Evolutionary conservation across 2,329 filamentous ascomycete genomes (phyloP).

Genomic region (Nigrospora sphaerica): DNA sequence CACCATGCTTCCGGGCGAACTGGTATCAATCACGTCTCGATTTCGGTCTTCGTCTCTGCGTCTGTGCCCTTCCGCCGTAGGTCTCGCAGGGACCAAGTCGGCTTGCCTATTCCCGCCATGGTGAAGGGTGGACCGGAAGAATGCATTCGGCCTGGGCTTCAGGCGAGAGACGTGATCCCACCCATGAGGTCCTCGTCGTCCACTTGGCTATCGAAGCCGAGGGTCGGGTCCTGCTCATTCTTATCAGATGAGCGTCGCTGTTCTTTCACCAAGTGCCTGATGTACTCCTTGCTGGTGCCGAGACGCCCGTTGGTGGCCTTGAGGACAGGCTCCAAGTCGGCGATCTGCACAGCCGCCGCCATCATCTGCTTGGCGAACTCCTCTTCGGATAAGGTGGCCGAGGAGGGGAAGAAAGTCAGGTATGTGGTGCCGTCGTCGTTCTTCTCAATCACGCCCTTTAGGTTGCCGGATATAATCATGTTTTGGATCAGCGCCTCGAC

Average conservation of each 20-base stretch:
- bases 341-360: slow-evolving; percentile 31
- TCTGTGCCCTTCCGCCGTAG: too few species aligned
- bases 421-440: slow-evolving; percentile 36
- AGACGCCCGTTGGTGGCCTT: slow-evolving; percentile 47
- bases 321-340: slow-evolving; percentile 38
- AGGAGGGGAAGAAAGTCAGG: slow-evolving; percentile 41
- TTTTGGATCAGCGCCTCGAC: slow-evolving; percentile 38
- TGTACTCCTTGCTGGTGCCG: slow-evolving; percentile 48
- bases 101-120: too few species aligned
- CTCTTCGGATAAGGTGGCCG: slow-evolving; percentile 37
- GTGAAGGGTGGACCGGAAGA: too few species aligned
- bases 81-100: too few species aligned
- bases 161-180: slow-evolving; percentile 18
- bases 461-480: slow-evolving; percentile 49
- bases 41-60: too few species aligned
- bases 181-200: slow-evolving; percentile 59
- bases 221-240: slow-evolving; percentile 29
- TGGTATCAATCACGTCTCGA: too few species aligned
- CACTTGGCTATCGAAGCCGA: slow-evolving; percentile 38
- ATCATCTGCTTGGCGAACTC: slow-evolving; percentile 43
- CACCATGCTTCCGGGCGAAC: too few species aligned
- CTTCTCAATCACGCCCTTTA: slow-evolving; percentile 44
- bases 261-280: slow-evolving; percentile 38
- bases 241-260: slow-evolving; percentile 32
- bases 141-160: slow-evolving; percentile 23